These are phyloP conservation scores for Astrocystis sublimbata DNA, from an alignment of 495 filamentous ascomycete species.

Conservation along the genomic window DNA sequence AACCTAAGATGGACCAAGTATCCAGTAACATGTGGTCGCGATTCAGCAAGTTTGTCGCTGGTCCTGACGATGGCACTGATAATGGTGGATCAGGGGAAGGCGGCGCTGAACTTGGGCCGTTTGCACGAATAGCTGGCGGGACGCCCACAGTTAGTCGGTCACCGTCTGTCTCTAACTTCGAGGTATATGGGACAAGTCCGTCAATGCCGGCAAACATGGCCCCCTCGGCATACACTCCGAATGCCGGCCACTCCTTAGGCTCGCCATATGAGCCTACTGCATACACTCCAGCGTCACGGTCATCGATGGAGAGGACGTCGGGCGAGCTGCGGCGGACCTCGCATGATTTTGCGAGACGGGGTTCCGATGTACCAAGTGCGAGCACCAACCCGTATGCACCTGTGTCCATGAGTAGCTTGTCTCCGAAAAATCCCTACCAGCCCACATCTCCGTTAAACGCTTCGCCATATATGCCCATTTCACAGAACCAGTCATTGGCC, in stretches of 20 bases:
- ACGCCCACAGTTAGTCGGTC: conserved; percentile 83
- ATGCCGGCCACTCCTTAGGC: conserved; percentile 30
- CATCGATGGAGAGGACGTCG: conserved; percentile 48
- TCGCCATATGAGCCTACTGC: conserved; percentile 40
- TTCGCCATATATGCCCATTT: conserved; percentile 28
- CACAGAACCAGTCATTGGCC: conserved; percentile 24
- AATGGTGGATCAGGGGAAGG: conserved; percentile 59
- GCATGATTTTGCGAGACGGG: conserved; percentile 46
- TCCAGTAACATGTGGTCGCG: conserved; percentile 83
- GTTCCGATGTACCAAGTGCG: conserved; percentile 44
- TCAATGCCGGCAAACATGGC: conserved; percentile 32
- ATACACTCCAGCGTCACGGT: conserved; percentile 40
- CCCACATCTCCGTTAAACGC: conserved; percentile 28
- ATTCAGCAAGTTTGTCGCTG: conserved; percentile 93
- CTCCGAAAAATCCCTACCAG: conserved; percentile 32
- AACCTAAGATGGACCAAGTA: conserved; percentile 91
- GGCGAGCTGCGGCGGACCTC: conserved; percentile 44
- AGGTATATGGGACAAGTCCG: conserved; percentile 57
- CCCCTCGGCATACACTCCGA: conserved; percentile 35
- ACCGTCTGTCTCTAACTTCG: conserved; percentile 73
- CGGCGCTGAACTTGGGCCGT: conserved; percentile 69
- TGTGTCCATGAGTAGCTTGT: conserved; percentile 24
- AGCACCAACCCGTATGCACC: conserved; percentile 37
- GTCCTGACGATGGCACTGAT: conserved; percentile 71
- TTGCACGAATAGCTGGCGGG: conserved; percentile 71